Conservation (phyloP, 192 early-diverging fungal species). For the Podila horticola region DNA sequence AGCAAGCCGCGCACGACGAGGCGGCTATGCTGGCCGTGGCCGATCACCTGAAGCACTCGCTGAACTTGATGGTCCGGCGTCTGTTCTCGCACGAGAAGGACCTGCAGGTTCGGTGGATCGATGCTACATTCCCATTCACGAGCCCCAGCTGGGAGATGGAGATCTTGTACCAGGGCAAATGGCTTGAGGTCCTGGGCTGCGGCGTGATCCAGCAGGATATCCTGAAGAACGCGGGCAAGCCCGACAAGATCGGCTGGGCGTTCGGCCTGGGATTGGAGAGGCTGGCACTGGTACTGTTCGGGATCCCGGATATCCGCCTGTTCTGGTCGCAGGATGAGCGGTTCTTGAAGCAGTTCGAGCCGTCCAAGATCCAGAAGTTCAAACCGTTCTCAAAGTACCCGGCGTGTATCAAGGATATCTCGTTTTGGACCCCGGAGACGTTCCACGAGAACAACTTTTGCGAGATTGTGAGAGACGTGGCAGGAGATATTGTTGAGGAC, state of each 20-base stretch:
- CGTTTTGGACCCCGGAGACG: conserved; percentile 78
- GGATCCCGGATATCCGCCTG: conserved; percentile 94
- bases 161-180: conserved; percentile 90
- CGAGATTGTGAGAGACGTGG: conserved; percentile 91
- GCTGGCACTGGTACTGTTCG: conserved; percentile 95
- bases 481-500: conserved; percentile 92
- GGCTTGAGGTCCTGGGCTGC: conserved; percentile 95
- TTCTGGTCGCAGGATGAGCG: conserved; percentile 94
- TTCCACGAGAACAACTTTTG: conserved; percentile 97
- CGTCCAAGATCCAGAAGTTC: conserved; percentile 76
- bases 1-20: conserved; percentile 75
- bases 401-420: conserved; percentile 93
- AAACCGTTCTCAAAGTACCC: conserved; percentile 91
- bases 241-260: conserved; percentile 93
- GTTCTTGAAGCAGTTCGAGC: conserved; percentile 86
- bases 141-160: conserved; percentile 98
- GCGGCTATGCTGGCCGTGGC: conserved; percentile 67
- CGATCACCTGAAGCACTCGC: conserved; percentile 78
- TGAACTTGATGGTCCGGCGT: conserved; percentile 84
- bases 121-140: conserved; percentile 96
- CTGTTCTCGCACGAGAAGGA: conserved; percentile 73
- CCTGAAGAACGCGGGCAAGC: conserved; percentile 70
- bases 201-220: conserved; percentile 92
- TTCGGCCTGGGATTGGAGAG: conserved; percentile 98
- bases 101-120: conserved; percentile 93